Percentiles rank a stretch among this genome's conserved stretches.
Conservation (phyloP, 129 eudicot genomes). For the Artemisia tridentata region DNA sequence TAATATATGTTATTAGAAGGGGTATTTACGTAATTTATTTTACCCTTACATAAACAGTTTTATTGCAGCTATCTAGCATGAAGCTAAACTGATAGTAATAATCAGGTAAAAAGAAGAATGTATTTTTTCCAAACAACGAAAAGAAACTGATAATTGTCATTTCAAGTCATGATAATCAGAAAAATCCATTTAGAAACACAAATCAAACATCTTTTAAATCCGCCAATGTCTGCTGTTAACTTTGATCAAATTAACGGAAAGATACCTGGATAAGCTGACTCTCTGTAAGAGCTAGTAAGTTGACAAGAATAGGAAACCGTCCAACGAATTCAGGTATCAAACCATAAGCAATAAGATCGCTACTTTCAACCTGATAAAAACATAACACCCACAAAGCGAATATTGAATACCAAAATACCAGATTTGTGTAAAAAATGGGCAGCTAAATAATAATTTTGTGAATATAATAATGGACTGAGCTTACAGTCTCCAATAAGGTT, state of each 20-base stretch:
- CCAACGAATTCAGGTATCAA: conserved; percentile 98
- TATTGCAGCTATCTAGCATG: no score
- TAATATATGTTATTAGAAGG: no score
- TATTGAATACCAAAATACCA: no score
- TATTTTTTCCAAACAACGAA: no score
- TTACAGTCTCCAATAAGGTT: conserved; percentile 86
- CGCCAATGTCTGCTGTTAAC: not conserved
- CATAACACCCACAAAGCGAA: not conserved
- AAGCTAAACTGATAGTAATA: no score
- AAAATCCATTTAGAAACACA: no score
- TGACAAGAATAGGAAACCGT: conserved; percentile 93
- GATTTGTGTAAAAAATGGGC: no score
- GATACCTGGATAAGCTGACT: conserved; percentile 92
- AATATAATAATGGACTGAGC: conserved; percentile 20
- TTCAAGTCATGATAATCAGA: no score
- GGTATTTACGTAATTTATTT: no score
- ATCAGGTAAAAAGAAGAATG: no score
- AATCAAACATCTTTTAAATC: not conserved
- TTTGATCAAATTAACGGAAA: not conserved
- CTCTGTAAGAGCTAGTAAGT: conserved; percentile 91
- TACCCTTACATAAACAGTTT: no score
- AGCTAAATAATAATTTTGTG: not conserved
- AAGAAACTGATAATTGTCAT: no score
- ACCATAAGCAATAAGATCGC: conserved; percentile 94
- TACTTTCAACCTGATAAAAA: conserved; percentile 87